phyloP scores from a whole-genome alignment of 768 basidiomycete species.

The Melanogaster broomeanus region DNA sequence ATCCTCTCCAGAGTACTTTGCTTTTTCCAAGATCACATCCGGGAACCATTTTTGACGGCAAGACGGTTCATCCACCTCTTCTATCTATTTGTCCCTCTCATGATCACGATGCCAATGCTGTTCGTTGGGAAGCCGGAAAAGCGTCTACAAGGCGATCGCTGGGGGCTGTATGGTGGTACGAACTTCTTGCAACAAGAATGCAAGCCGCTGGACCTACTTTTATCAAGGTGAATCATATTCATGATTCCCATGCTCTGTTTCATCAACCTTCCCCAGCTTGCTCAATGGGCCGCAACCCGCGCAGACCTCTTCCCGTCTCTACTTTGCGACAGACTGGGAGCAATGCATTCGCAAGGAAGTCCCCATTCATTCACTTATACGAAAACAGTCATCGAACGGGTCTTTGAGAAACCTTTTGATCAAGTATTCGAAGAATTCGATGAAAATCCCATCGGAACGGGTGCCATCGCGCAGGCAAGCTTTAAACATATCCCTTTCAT shows the following conservation, averaged over 20 bases:
- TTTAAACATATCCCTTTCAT: conserved; percentile 19
- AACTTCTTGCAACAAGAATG: conserved; percentile 86
- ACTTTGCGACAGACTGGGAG: conserved; percentile 82
- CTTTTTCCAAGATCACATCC: conserved; percentile 59
- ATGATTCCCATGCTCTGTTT: conserved; percentile 8
- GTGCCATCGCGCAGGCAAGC: conserved; percentile 87
- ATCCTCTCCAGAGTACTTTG: conserved; percentile 44
- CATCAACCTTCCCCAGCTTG: conserved; percentile 54
- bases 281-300: conserved; percentile 98
- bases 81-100: conserved; percentile 83
- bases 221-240: conserved; percentile 68
- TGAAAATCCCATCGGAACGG: conserved; percentile 87
- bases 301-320: conserved; percentile 89
- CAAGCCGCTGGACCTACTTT: conserved; percentile 95
- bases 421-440: conserved; percentile 93
- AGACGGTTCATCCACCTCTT: conserved; percentile 83
- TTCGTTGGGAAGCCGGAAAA: conserved; percentile 61
- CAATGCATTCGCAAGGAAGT: conserved; percentile 85
- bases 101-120: conserved; percentile 82
- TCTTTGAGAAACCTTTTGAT: conserved; percentile 81
- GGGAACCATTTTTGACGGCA: conserved; percentile 86
- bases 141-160: conserved; percentile 69
- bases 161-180: conserved; percentile 99
- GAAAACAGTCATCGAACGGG: conserved; percentile 73
- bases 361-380: conserved; percentile 84